Base-by-base conservation (phyloP, 768 basidiomycete species). In the Mycena kentingensis region DNA sequence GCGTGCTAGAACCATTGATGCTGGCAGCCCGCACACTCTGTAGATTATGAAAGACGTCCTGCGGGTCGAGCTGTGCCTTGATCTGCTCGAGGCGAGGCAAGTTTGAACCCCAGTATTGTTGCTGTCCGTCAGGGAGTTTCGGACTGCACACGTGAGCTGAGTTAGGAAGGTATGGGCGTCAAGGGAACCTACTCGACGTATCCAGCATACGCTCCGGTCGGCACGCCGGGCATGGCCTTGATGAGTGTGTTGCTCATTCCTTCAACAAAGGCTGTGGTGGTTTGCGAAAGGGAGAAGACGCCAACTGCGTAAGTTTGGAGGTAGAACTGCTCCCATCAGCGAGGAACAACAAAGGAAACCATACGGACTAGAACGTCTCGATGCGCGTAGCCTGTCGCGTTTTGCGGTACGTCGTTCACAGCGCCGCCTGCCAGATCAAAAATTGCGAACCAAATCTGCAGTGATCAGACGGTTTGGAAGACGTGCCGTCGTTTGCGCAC, bases 31-130 rank as follows among this genome's bases (percentile, higher is more conserved):
- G 37, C 16, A 59, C 57, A 21, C 46, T 49, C 42, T 60, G 58
- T 29, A 55, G 58, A 7, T 60, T 60, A 25, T 50, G 51, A 36
- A 60, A 60, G 22, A 55, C 26, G 41, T 60, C 54, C 10, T 36
- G 21, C 2, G 50, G 57, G 46, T 58, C 57, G 28, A 54, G n/a
- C 29, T 34, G 29, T 2, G 44, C 46, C 46, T 60, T 60, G 45
- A 60, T 54, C n/a, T 4, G n/a, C 38, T 50, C 4, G n/a, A 58
- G 46, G 41, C 54, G 39, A 13, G 60, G 56, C 0, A 56, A 48
- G 21, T 60, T 60, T 19, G 52, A 35, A 39, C 49, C 54, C 56
- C 60, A 60, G 49, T 60, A 60, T 45, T 46, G 19, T 13, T 48
- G 47, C 39, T 27, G 60, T 2, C 45, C 60, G 39, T 60, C 44